phyloP scores from a whole-genome alignment of 306 rosid species.

The Castanospermum australe region DNA sequence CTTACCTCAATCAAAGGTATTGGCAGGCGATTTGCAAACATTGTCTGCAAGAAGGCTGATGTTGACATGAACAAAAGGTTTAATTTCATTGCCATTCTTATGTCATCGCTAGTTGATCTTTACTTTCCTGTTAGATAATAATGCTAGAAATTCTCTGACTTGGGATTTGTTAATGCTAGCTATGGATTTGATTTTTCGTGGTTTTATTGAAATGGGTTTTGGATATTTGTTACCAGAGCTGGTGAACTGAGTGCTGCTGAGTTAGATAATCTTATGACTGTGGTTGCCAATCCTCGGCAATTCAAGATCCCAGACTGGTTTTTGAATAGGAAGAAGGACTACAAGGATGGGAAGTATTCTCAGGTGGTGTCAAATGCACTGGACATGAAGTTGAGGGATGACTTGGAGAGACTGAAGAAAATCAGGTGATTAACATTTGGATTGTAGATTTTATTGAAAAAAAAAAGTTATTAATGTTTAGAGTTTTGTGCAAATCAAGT shows the following conservation, averaged over 20 bases:
- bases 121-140: not conserved
- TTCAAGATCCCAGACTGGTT: constrained; percentile 55
- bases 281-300: constrained; percentile 48
- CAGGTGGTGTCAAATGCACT: constrained; percentile 48
- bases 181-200: not conserved
- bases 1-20: constrained; percentile 53
- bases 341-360: constrained; percentile 49
- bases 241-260: constrained; percentile 51
- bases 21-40: constrained; percentile 45
- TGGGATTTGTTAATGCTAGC: not conserved
- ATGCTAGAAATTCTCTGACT: not conserved
- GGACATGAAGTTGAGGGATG: constrained; percentile 56
- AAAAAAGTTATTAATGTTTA: not conserved
- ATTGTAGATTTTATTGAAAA: not conserved
- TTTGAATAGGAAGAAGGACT: constrained; percentile 50
- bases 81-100: not conserved
- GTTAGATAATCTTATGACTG: constrained; percentile 43
- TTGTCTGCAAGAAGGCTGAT: constrained; percentile 48
- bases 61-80: constrained; percentile 55
- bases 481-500: not conserved
- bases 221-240: constrained; percentile 19
- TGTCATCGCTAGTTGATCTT: not conserved
- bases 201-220: not conserved
- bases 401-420: constrained; percentile 51
- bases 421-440: constrained; percentile 29